Base-by-base conservation (phyloP, 2,329 filamentous ascomycete species). In the Celoporthe dispersa region DNA sequence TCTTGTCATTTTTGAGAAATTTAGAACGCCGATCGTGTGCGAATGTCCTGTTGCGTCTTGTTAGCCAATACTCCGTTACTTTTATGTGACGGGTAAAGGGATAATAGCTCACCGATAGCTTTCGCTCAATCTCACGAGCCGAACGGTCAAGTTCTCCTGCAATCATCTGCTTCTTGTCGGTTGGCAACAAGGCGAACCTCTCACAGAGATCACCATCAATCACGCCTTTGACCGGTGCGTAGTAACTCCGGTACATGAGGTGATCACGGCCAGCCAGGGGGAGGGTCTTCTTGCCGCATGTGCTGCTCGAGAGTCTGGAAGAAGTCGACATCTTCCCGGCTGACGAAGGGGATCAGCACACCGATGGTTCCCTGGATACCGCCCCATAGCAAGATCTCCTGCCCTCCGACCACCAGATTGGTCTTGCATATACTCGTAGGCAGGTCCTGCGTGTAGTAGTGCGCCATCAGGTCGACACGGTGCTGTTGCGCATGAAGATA, bases 161-260 rank as follows among this genome's bases (percentile, higher is more conserved):
- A 83, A 99, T 97, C 88, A 94, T 94, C 81, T 94, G 90, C 85
- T 98, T 97, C 84, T 93, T 94, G 76, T 98, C 95, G 75, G 91
- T 92, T 35, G 92, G 87, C 71, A 99, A 84, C 71, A 96, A 83
- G 70, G 94, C 89, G 81, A 94, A 99, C 75, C 94, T 88, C 84
- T 99, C 96, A 76, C 96, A 97, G 55, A 99, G 84, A 81, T 99
- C 96, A 37, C 96, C 96, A 80, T 99, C 96, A 76, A 99, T 97
- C 37, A 97, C 90, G 11, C 94, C 94, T 85, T 99, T 99, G 57
- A 97, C 94, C 0, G 96, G 97, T 8, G 93, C 94, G 79, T 98
- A 99, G 81, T 98, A 99, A 73, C 94, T 91, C 73, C 97, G 88
- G 80, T 97, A 99, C 77, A 97, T 97, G 61, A 99, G 85, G 80